These are phyloP conservation scores for Didymella pinodella DNA, from an alignment of 2,329 filamentous ascomycete genomes.

Conservation along the genomic window DNA sequence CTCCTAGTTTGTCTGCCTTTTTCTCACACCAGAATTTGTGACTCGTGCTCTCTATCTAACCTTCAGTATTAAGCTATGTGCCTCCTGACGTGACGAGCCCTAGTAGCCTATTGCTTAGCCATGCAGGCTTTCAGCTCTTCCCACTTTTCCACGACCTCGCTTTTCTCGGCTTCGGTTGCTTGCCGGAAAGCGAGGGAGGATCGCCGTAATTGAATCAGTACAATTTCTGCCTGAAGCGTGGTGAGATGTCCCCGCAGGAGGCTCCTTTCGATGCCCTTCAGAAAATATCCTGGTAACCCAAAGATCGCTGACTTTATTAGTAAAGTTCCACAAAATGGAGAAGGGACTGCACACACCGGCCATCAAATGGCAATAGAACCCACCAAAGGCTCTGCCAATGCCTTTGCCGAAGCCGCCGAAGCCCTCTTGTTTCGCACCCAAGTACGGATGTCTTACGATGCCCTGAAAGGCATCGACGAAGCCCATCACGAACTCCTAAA, in stretches of 20 bases:
- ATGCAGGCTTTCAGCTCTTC: slow-evolving; percentile 6
- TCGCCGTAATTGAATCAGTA: slow-evolving; percentile 22
- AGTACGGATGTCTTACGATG: slow-evolving; percentile 75
- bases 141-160: slow-evolving; percentile 15
- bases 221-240: slow-evolving; percentile 23
- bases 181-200: slow-evolving; percentile 6
- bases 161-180: slow-evolving; percentile 8
- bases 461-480: slow-evolving; percentile 81
- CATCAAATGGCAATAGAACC: slow-evolving; percentile 21
- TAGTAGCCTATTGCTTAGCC: slow-evolving; percentile 1
- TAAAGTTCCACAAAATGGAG: neutral
- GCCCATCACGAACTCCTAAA: slow-evolving; percentile 71
- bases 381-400: slow-evolving; percentile 41
- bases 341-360: slow-evolving; percentile 13
- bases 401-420: slow-evolving; percentile 62
- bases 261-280: slow-evolving; percentile 23
- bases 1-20: neutral
- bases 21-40: neutral
- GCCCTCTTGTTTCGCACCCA: slow-evolving; percentile 69
- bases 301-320: slow-evolving; percentile 20
- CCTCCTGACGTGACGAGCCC: neutral
- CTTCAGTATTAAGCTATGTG: neutral
- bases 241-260: slow-evolving; percentile 21
- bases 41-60: neutral
- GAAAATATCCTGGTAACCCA: slow-evolving; percentile 23